These are phyloP conservation scores for Candida schatavii DNA, from an alignment of 805 yeast species.

Conservation along the genomic window DNA sequence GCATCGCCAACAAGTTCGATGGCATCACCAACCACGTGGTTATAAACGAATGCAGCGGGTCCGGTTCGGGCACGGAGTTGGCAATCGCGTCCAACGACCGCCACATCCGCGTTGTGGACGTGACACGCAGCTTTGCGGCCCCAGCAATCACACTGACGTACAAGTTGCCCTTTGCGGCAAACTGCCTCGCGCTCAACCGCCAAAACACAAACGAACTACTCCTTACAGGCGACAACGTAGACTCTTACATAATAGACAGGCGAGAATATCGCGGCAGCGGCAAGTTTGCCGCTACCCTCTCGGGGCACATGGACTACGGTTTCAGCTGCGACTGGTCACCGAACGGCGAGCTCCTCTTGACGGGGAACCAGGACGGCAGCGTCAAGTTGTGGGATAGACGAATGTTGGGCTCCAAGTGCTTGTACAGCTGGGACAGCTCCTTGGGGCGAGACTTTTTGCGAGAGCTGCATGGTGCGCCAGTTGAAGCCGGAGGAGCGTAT, in stretches of 20 bases:
- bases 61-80: conserved; percentile 22
- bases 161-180: conserved; percentile 46
- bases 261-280: conserved; percentile 18
- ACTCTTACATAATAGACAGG: conserved; percentile 44
- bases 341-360: conserved; percentile 42
- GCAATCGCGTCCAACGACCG: conserved; percentile 53
- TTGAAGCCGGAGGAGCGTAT: neutral
- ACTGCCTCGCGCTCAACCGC: conserved; percentile 46
- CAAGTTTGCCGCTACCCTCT: conserved; percentile 16
- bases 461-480: conserved; percentile 2
- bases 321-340: conserved; percentile 61
- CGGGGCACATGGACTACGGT: conserved; percentile 54
- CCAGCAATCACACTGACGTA: conserved; percentile 11
- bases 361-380: conserved; percentile 63
- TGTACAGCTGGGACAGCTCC: conserved; percentile 36
- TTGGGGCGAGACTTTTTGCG: conserved; percentile 18
- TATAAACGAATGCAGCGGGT: conserved; percentile 24
- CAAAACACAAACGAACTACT: conserved; percentile 34
- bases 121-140: conserved; percentile 7
- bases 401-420: conserved; percentile 12
- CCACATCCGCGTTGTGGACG: conserved; percentile 40
- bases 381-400: conserved; percentile 54
- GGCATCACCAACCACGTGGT: conserved; percentile 53
- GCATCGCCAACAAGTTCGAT: conserved; percentile 40
- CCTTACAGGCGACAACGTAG: conserved; percentile 50